phyloP scores from a whole-genome alignment of 2,329 filamentous ascomycete genomes.

The Aspergillus caelatus region DNA sequence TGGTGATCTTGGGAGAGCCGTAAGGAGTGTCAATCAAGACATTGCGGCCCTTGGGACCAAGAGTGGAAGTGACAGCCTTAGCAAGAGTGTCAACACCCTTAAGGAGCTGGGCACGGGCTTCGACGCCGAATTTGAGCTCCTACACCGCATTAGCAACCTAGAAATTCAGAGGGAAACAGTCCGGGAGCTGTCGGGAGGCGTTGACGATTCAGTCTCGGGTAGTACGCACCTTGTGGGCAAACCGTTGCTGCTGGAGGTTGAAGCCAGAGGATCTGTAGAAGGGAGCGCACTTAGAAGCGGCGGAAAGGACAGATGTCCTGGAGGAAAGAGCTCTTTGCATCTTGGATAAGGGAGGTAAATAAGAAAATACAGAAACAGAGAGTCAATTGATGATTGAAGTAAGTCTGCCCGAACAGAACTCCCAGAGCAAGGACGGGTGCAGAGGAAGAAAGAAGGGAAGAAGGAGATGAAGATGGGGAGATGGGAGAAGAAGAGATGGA shows the following conservation, averaged over 20 bases:
- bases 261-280: conserved; percentile 66
- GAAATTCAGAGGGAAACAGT: conserved; percentile 18
- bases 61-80: conserved; percentile 91
- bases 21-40: conserved; percentile 98
- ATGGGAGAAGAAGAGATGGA: conserved; percentile 31
- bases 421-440: conserved; percentile 34
- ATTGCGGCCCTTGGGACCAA: conserved; percentile 97
- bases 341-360: conserved; percentile 45
- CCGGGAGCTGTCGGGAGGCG: not conserved
- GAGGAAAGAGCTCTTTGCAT: conserved; percentile 97
- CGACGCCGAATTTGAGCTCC: conserved; percentile 98
- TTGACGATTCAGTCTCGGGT: not conserved
- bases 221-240: conserved; percentile 86
- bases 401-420: conserved; percentile 37
- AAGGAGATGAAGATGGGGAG: conserved; percentile 33
- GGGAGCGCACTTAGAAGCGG: conserved; percentile 58
- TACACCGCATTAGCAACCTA: conserved; percentile 41
- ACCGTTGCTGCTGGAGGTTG: conserved; percentile 85
- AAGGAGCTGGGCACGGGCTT: conserved; percentile 84
- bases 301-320: conserved; percentile 77
- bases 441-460: conserved; percentile 31
- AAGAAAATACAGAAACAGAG: conserved; percentile 26
- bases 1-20: conserved; percentile 98
- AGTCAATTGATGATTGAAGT: conserved; percentile 25
- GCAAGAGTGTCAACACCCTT: conserved; percentile 96